Base-by-base conservation (phyloP, 495 filamentous ascomycete species). In the Trichoderma asperelloides region DNA sequence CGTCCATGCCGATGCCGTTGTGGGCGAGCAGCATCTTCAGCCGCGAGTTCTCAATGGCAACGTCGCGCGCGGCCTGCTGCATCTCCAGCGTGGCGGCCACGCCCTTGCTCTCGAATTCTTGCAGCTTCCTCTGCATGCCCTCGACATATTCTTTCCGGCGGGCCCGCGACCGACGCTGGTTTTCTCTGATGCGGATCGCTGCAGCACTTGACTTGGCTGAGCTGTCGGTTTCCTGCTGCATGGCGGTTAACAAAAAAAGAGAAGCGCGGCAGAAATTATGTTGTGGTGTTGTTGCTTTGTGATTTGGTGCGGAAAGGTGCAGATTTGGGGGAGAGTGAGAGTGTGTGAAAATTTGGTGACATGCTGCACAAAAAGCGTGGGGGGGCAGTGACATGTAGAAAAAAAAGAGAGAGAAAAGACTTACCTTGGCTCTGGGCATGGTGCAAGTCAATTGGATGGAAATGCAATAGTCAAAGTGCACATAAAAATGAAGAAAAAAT, bases 161-260 rank as follows among this genome's bases (percentile, higher is more conserved):
- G n/a, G 87, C 86, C 49, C 88, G 84, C 43, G 86, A 88, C 47
- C 83, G 87, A 23, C 88, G 85, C 72, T 90, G 88, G 70, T 89
- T 89, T 33, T 89, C 86, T 25, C 88, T 80, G 37, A 71, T 63
- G 39, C 68, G 70, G 67, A 66, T 55, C 0, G 64, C 64, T 60
- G 41, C 39, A 47, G 64, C 64, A 65, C 41, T 45, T 16, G 39
- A 45, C 6, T 40, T 63, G 40, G 27, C 45, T 28, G 65, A 37
- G 65, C 33, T 62, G 30, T 66, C 40, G 62, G 62, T 40, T 40
- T 43, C 62, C 27, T 64, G 62, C 30, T 64, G 30, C 18, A 43
- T 21, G 62, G 41, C 21, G n/a, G 62, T 15, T 3, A 13, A 25
- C n/a, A 21, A 60, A 1, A 11, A 55, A 21, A n/a, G n/a, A 55